Percentiles rank a stretch among this genome's conserved stretches.
Conservation (phyloP, 495 filamentous ascomycete species). For the Podospora comata region DNA sequence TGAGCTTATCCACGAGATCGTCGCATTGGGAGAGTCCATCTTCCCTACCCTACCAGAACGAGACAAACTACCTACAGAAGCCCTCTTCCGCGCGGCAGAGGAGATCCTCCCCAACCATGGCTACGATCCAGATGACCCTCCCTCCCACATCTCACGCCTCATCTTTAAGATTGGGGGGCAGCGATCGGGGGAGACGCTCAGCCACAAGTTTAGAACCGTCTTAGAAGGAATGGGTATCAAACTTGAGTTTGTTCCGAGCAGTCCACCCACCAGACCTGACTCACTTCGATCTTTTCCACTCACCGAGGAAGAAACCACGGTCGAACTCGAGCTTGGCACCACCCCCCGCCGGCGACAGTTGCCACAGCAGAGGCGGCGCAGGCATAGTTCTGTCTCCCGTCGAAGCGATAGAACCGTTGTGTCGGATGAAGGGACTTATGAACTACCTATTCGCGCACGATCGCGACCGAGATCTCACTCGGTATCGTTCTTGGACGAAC, state of each 20-base stretch:
- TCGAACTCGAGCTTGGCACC: constrained; percentile 4
- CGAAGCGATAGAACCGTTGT: constrained; percentile 2
- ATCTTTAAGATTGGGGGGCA: constrained; percentile 73
- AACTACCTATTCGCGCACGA: constrained; percentile 14
- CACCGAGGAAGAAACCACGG: constrained; percentile 19
- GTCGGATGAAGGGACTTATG: constrained; percentile 7
- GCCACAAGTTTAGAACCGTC: constrained; percentile 38
- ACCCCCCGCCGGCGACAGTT: background rate
- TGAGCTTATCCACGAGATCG: constrained; percentile 70
- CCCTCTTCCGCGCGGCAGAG: constrained; percentile 78
- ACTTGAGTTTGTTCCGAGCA: constrained; percentile 29
- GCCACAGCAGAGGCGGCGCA: background rate
- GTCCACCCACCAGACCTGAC: constrained; percentile 16
- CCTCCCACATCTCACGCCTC: constrained; percentile 67
- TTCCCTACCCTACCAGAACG: constrained; percentile 52
- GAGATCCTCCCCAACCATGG: constrained; percentile 63
- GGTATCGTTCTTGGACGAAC: constrained; percentile 16
- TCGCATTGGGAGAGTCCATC: constrained; percentile 64
- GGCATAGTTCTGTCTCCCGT: constrained; percentile 21
- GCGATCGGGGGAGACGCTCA: constrained; percentile 36
- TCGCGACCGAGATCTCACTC: constrained; percentile 18
- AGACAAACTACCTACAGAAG: constrained; percentile 66
- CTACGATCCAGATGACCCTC: constrained; percentile 64
- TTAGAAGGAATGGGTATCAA: constrained; percentile 33
- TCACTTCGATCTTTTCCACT: constrained; percentile 10